phyloP scores from a whole-genome alignment of 768 basidiomycete genomes.

The Lactarius vividus region DNA sequence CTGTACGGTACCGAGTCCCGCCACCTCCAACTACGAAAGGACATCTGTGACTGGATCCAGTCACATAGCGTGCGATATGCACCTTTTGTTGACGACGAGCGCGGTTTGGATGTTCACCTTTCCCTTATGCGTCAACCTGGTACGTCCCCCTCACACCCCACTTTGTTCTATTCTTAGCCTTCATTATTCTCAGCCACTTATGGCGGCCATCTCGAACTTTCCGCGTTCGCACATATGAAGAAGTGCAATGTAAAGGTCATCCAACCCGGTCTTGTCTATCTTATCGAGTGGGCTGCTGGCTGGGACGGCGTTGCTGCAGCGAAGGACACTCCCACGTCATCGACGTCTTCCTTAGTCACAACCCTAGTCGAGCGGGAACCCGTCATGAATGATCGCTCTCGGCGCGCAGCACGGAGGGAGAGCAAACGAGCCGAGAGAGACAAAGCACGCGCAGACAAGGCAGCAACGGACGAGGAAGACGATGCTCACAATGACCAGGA shows the following conservation, averaged over 20 bases:
- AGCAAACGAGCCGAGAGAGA: slow-evolving; percentile 35
- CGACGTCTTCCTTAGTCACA: slow-evolving; percentile 30
- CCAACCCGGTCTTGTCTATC: slow-evolving; percentile 88
- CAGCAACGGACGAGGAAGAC: slow-evolving; percentile 30
- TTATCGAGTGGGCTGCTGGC: slow-evolving; percentile 78
- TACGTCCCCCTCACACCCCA: slow-evolving; percentile 35
- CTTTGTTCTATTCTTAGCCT: slow-evolving; percentile 26
- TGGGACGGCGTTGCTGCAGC: slow-evolving; percentile 37
- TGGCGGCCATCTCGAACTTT: slow-evolving; percentile 92
- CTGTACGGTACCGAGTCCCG: slow-evolving; percentile 70
- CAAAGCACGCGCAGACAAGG: slow-evolving; percentile 25
- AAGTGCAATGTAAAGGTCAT: slow-evolving; percentile 84
- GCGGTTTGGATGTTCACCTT: slow-evolving; percentile 71
- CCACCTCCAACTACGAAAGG: slow-evolving; percentile 65
- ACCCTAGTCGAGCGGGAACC: slow-evolving; percentile 31
- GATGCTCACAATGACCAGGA: slow-evolving; percentile 29
- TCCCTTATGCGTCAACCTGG: slow-evolving; percentile 77
- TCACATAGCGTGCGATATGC: slow-evolving; percentile 68
- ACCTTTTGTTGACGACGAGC: slow-evolving; percentile 83
- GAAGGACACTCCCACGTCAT: slow-evolving; percentile 28
- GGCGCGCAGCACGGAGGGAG: slow-evolving; percentile 43
- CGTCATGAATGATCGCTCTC: slow-evolving; percentile 42
- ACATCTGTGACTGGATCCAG: slow-evolving; percentile 83
- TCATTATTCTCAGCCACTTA: slow-evolving; percentile 61
- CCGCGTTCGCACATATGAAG: slow-evolving; percentile 82